Evolutionary conservation across 2,329 filamentous ascomycete genomes (phyloP).

Genomic region (Ampelomyces quisqualis): DNA sequence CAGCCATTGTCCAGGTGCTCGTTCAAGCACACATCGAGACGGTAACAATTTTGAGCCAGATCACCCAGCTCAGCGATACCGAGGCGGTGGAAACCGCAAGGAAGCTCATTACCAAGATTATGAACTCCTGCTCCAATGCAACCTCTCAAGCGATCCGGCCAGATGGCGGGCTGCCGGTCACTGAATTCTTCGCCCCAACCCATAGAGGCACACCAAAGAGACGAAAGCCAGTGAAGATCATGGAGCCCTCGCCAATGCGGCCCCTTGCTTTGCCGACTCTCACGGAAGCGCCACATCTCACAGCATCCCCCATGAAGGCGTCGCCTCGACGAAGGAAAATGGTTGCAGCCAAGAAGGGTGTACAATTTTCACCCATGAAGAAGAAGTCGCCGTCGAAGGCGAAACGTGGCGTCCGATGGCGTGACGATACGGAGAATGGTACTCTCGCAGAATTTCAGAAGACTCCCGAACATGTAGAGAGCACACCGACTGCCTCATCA

Average conservation of each 20-base stretch:
- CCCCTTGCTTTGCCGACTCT: constrained; percentile 34
- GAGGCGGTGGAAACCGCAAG: constrained; percentile 81
- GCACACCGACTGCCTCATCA: constrained; percentile 59
- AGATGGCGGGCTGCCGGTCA: constrained; percentile 66
- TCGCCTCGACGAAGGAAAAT: constrained; percentile 80
- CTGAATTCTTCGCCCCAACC: constrained; percentile 67
- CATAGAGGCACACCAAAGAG: constrained; percentile 77
- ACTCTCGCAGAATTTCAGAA: constrained; percentile 87
- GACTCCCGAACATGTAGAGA: constrained; percentile 72
- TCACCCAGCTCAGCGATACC: constrained; percentile 77
- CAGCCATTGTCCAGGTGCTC: constrained; percentile 75
- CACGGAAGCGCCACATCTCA: constrained; percentile 43
- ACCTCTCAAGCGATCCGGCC: constrained; percentile 86
- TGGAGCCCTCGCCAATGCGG: constrained; percentile 53
- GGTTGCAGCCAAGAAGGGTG: constrained; percentile 64
- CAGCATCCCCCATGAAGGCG: constrained; percentile 66
- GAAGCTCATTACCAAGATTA: constrained; percentile 71
- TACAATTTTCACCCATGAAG: constrained; percentile 78
- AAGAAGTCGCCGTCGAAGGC: constrained; percentile 65
- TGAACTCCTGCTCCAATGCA: constrained; percentile 72
- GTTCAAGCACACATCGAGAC: constrained; percentile 92
- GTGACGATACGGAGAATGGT: constrained; percentile 84
- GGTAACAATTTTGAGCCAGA: constrained; percentile 76
- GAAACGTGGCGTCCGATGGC: constrained; percentile 85
- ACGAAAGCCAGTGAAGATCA: constrained; percentile 53